Conservation (phyloP, 1,139 yeast genomes). For the Yamadazyma sp. region DNA sequence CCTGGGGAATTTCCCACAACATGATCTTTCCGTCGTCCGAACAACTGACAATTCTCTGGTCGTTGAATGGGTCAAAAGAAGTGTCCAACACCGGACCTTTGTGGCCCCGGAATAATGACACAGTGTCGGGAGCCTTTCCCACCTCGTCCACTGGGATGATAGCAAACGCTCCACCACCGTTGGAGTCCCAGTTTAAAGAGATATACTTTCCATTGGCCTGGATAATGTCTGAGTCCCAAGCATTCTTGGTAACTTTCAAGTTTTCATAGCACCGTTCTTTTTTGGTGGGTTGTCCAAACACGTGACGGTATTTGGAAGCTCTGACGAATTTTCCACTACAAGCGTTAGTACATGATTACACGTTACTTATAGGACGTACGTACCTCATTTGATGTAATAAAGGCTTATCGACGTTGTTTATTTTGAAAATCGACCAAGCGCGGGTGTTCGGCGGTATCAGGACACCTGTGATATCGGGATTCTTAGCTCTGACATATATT, state of each 20-base stretch:
- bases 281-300: conserved; percentile 88
- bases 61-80: conserved; percentile 88
- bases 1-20: conserved; percentile 83
- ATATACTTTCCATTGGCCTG: conserved; percentile 78
- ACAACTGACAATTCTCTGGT: conserved; percentile 72
- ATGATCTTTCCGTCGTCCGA: conserved; percentile 91
- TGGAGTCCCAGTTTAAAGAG: conserved; percentile 88
- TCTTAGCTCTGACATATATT: neutral
- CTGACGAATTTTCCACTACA: conserved; percentile 87
- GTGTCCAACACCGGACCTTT: conserved; percentile 94
- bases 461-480: neutral
- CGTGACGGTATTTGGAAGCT: conserved; percentile 95
- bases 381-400: conserved; percentile 6
- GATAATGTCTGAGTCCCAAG: conserved; percentile 92
- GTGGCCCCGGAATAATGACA: conserved; percentile 92
- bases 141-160: conserved; percentile 81
- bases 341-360: conserved; percentile 10
- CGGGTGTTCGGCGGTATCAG: neutral
- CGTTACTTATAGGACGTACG: neutral
- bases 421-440: neutral
- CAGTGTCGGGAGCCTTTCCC: conserved; percentile 94
- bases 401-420: neutral
- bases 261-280: conserved; percentile 89
- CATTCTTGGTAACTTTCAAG: conserved; percentile 80
- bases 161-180: conserved; percentile 98